Percentiles rank a stretch among this genome's conserved stretches.
Evolutionary conservation across 225 moss, liverwort and hornwort genomes (phyloP).

Genomic region (Thuidium tamariscinum): DNA sequence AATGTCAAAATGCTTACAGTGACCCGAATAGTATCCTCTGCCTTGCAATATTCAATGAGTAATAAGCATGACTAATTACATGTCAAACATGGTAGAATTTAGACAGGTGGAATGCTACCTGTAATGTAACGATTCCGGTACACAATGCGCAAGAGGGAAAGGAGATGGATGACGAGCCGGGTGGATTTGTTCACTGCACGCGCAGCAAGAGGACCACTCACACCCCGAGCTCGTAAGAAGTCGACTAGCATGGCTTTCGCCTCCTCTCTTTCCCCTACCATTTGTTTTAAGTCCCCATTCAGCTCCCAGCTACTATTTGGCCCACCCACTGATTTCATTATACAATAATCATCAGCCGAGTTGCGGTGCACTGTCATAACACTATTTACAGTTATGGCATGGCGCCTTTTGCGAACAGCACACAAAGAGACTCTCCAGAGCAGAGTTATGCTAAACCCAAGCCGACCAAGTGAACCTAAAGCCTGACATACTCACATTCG

Average conservation of each 20-base stretch:
- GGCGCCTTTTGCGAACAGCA: background rate
- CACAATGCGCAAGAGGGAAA: slow-evolving; percentile 37
- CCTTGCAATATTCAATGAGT: background rate
- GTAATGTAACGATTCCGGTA: slow-evolving; percentile 40
- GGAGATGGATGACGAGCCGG: slow-evolving; percentile 44
- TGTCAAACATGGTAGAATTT: background rate
- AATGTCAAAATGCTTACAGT: background rate
- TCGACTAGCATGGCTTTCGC: slow-evolving; percentile 31
- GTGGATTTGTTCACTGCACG: slow-evolving; percentile 44
- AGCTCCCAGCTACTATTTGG: background rate
- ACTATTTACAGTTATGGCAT: background rate
- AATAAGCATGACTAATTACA: background rate
- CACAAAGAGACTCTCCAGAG: background rate
- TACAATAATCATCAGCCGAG: background rate
- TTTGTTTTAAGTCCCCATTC: slow-evolving; percentile 20
- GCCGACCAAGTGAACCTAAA: background rate
- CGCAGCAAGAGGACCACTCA: slow-evolving; percentile 32
- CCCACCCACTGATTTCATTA: slow-evolving; percentile 6
- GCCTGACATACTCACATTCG: background rate
- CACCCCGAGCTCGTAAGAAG: slow-evolving; percentile 32
- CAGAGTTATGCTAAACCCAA: background rate
- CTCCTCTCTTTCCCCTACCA: slow-evolving; percentile 42
- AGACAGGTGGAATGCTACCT: slow-evolving; percentile 5
- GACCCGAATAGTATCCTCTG: background rate
- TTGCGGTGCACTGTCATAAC: background rate